Evolutionary conservation across 768 basidiomycete species (phyloP), one percentile per base, ranked within the genome.

Genomic region (Boletus eberwhitei): DNA sequence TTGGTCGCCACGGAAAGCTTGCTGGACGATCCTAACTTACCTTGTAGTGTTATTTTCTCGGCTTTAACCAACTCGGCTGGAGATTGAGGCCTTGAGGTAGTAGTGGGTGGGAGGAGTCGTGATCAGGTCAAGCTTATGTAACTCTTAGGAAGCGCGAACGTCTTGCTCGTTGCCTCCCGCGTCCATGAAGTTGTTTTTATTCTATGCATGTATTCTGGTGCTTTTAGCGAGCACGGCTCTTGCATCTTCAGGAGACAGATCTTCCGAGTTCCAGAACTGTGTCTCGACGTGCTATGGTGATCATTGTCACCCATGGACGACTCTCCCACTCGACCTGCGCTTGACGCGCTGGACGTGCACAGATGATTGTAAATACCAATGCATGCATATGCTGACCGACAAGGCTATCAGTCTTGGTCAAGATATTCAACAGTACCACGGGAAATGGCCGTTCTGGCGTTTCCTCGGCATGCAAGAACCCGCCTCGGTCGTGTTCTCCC

Each of bases 401-500:
- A 64, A 72, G 8, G 82, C 83, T 34, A 59, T 80, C n/a, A 48
- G 59, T 32, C 61, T 54, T 6, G 80, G 81, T 0, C 61, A 64
- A 38, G 60, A 53, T 2, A 72, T 90, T 1, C 81, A 89, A 41
- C 94, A 97, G 61, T 95, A 90, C 70, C 83, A 93, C 63, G 97
- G 96, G 16, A 98, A 98, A 75, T 98, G 96, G 96, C 92, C 95
- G 0, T 98, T 99, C 69, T 88, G 86, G 82, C 80, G 95, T 31
- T 74, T 89, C 21, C 73, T 77, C n/a, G 92, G 94, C 31, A 87
- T 93, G 71, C 96, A 98, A 66, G 96, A 99, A 71, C 95, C 96
- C 7, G 88, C 94, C 8, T 90, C 91, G 3, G 94, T 97, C 54
- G 71, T 82, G 35, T 97, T 98, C 74, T 94, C 91, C 14, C 63